These are phyloP conservation scores for Pleurotus ostreatus DNA, from an alignment of 768 basidiomycete genomes.

Conservation along the genomic window DNA sequence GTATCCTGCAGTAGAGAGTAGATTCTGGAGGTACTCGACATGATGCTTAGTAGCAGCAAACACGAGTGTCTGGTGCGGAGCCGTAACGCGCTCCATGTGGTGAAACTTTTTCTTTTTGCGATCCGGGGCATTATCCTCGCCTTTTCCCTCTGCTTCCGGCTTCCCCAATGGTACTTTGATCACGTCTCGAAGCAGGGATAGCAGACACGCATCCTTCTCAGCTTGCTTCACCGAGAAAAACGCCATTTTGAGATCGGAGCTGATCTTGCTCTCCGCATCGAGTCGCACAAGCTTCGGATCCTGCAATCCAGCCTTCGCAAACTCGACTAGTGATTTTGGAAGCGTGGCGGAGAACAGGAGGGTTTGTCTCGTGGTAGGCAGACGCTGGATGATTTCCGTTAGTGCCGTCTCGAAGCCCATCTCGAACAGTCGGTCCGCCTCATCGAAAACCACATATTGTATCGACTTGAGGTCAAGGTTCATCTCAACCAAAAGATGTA, in stretches of 20 bases:
- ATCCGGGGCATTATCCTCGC: conserved; percentile 26
- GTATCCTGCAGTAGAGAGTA: conserved; percentile 81
- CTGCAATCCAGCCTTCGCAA: conserved; percentile 94
- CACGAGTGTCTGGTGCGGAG: conserved; percentile 88
- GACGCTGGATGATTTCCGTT: conserved; percentile 85
- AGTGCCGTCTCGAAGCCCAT: conserved; percentile 95
- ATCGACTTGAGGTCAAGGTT: conserved; percentile 83
- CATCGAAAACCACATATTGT: conserved; percentile 93
- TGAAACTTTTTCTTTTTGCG: conserved; percentile 50
- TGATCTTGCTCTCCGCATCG: conserved; percentile 95
- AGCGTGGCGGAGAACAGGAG: conserved; percentile 95
- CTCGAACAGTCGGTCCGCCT: conserved; percentile 97
- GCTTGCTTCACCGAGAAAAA: conserved; percentile 90
- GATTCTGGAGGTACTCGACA: conserved; percentile 85
- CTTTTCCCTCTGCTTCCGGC: conserved; percentile 18
- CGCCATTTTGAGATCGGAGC: conserved; percentile 87
- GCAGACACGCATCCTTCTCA: conserved; percentile 91
- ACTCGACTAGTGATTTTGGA: conserved; percentile 93
- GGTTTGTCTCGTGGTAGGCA: conserved; percentile 85
- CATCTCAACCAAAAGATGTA: conserved; percentile 98
- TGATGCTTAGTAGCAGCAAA: conserved; percentile 98
- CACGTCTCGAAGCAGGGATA: conserved; percentile 81
- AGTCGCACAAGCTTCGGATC: conserved; percentile 95
- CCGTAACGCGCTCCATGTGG: conserved; percentile 45
- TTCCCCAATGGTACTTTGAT: conserved; percentile 71